Evolutionary conservation across 2,329 filamentous ascomycete genomes (phyloP).

Genomic region (Trichophyton schoenleinii): DNA sequence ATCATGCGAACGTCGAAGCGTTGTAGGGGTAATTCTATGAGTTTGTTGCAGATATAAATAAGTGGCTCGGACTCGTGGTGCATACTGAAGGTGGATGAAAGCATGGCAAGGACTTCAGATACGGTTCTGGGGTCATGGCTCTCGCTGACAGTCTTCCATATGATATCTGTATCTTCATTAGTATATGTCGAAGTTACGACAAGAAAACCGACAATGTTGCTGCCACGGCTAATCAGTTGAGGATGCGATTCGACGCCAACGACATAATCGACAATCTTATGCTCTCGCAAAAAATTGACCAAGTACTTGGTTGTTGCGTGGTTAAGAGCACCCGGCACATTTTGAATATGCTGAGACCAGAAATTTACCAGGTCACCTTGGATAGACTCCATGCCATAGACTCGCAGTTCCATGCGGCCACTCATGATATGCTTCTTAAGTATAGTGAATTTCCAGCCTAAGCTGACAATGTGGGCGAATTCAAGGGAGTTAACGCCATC

Average conservation of each 20-base stretch:
- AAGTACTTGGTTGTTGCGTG: slow-evolving; percentile 53
- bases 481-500: slow-evolving; percentile 19
- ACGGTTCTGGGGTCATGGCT: slow-evolving; percentile 77
- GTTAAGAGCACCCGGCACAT: slow-evolving; percentile 28
- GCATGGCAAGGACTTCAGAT: slow-evolving; percentile 62
- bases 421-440: slow-evolving; percentile 63
- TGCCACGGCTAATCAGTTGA: slow-evolving; percentile 68
- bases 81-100: slow-evolving; percentile 38
- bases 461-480: slow-evolving; percentile 26
- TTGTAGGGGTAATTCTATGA: slow-evolving; percentile 51
- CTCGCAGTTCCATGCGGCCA: slow-evolving; percentile 80
- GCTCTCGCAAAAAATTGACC: slow-evolving; percentile 54
- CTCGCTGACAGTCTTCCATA: slow-evolving; percentile 72
- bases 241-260: slow-evolving; percentile 85
- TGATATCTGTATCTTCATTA: slow-evolving; percentile 57
- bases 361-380: slow-evolving; percentile 55
- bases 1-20: slow-evolving; percentile 51
- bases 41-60: slow-evolving; percentile 58
- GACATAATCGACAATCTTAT: slow-evolving; percentile 71
- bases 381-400: slow-evolving; percentile 64
- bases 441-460: slow-evolving; percentile 56
- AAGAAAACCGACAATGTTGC: slow-evolving; percentile 78
- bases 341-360: slow-evolving; percentile 48
- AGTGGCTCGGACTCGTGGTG: slow-evolving; percentile 36
- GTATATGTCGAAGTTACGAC: slow-evolving; percentile 65